These are phyloP conservation scores for Dillenia turbinata DNA, from an alignment of 164 flowering plant genomes.

Conservation along the genomic window DNA sequence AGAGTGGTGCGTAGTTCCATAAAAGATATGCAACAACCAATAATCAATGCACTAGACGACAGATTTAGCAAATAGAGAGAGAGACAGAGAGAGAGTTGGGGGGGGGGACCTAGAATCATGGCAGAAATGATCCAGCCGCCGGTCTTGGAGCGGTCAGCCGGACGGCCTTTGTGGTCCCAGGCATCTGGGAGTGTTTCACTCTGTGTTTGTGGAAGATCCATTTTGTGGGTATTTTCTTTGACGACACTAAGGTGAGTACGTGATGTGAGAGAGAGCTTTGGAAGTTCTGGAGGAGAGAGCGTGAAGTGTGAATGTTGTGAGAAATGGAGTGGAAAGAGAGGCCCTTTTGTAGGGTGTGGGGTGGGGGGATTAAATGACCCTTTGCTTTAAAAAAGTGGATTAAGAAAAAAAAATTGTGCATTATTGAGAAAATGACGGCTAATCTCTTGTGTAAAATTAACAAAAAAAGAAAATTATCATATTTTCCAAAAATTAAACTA, in stretches of 20 bases:
- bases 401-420: no score
- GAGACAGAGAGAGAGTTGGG: not conserved
- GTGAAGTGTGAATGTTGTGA: not conserved
- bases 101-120: conserved; percentile 73
- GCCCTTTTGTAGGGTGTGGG: no score
- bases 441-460: no score
- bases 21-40: not conserved
- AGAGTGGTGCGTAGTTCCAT: not conserved
- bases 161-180: conserved; percentile 82
- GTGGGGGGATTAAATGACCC: no score
- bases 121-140: conserved; percentile 94
- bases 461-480: no score
- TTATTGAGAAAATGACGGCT: no score
- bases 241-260: not conserved
- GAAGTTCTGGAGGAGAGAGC: not conserved
- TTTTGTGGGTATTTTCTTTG: not conserved
- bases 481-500: no score
- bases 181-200: conserved; percentile 62
- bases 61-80: not conserved
- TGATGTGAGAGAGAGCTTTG: not conserved
- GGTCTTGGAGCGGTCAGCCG: conserved; percentile 48
- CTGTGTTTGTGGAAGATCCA: conserved; percentile 37
- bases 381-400: no score
- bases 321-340: no score
- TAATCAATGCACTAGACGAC: not conserved